These are phyloP conservation scores for Stellera chamaejasme DNA, from an alignment of 345 rosid genomes.

Conservation along the genomic window DNA sequence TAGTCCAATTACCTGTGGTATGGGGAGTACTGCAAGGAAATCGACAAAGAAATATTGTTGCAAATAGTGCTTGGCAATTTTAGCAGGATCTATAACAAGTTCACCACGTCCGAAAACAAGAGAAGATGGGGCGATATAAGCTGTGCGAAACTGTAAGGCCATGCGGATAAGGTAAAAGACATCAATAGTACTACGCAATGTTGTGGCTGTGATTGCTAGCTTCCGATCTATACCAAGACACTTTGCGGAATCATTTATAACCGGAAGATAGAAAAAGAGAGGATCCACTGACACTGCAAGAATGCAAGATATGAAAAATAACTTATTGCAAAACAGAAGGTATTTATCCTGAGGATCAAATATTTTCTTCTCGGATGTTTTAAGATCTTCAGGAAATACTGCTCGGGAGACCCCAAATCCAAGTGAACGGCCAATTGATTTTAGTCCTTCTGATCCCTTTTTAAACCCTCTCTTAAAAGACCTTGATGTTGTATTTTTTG, in stretches of 20 bases:
- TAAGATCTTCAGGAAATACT: conserved; percentile 94
- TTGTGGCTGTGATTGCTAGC: conserved; percentile 66
- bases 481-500: conserved; percentile 43
- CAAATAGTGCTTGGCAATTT: conserved; percentile 87
- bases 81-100: conserved; percentile 83
- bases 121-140: conserved; percentile 93
- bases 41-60: conserved; percentile 67
- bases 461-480: conserved; percentile 72
- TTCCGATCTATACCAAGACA: conserved; percentile 74
- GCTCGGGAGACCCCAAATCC: conserved; percentile 87
- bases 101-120: conserved; percentile 97
- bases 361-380: conserved; percentile 74
- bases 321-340: conserved; percentile 69
- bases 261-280: conserved; percentile 86
- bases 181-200: conserved; percentile 73
- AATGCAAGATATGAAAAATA: conserved; percentile 75
- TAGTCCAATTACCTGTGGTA: conserved; percentile 67
- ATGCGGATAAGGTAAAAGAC: conserved; percentile 80
- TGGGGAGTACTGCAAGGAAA: conserved; percentile 79
- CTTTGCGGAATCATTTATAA: conserved; percentile 31
- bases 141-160: conserved; percentile 93
- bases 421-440: conserved; percentile 85
- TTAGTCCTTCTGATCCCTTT: conserved; percentile 87
- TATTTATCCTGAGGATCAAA: conserved; percentile 93
- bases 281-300: conserved; percentile 87